phyloP scores from a whole-genome alignment of 2,329 filamentous ascomycete genomes.

The Cladosporium oxysporum region DNA sequence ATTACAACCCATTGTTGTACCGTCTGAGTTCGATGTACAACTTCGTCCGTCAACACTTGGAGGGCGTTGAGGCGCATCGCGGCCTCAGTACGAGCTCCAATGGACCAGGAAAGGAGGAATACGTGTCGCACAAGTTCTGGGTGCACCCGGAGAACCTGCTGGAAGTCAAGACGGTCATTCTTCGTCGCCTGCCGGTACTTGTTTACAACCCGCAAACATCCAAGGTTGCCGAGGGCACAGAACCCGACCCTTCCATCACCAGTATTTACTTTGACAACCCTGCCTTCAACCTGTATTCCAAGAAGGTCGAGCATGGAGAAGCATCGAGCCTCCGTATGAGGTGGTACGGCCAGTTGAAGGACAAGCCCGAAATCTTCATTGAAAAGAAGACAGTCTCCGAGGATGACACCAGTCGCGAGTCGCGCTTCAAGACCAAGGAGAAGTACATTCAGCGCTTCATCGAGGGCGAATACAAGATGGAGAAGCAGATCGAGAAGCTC shows the following conservation, averaged over 20 bases:
- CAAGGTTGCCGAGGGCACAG: slow-evolving; percentile 75
- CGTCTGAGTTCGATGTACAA: slow-evolving; percentile 93
- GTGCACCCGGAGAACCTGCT: slow-evolving; percentile 92
- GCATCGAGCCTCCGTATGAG: slow-evolving; percentile 82
- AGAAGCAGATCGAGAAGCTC: slow-evolving; percentile 87
- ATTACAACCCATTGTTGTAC: slow-evolving; percentile 86
- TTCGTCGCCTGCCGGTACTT: slow-evolving; percentile 85
- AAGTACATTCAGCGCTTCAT: slow-evolving; percentile 91
- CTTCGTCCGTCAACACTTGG: slow-evolving; percentile 82
- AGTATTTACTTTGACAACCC: slow-evolving; percentile 94
- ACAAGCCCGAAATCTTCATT: slow-evolving; percentile 76
- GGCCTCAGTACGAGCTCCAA: slow-evolving; percentile 26
- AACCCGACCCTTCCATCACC: slow-evolving; percentile 84
- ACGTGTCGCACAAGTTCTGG: slow-evolving; percentile 63
- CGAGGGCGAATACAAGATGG: slow-evolving; percentile 83
- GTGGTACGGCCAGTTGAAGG: slow-evolving; percentile 84
- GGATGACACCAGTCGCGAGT: slow-evolving; percentile 75
- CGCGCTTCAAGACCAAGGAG: slow-evolving; percentile 82
- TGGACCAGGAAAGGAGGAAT: slow-evolving; percentile 31
- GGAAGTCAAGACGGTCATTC: slow-evolving; percentile 94
- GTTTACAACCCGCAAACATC: slow-evolving; percentile 88
- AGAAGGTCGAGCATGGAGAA: slow-evolving; percentile 77
- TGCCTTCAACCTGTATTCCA: slow-evolving; percentile 80
- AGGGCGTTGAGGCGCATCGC: slow-evolving; percentile 48
- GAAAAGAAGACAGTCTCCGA: slow-evolving; percentile 87